Conservation (phyloP, 2,329 filamentous ascomycete species). For the Thielaviopsis populi region DNA sequence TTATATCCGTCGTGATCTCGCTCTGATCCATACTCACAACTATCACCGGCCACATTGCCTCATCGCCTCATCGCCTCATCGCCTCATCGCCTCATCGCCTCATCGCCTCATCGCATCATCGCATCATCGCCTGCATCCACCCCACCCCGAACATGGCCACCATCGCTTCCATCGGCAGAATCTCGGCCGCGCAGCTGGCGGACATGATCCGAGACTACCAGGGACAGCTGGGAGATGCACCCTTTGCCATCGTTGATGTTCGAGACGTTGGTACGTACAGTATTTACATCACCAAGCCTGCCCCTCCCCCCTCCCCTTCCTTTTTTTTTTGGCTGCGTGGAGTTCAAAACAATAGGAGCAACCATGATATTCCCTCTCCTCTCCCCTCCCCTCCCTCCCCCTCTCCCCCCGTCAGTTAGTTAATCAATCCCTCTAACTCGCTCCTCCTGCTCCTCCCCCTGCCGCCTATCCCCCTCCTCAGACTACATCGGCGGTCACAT, state of each 20-base stretch:
- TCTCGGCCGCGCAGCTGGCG: constrained; percentile 55
- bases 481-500: constrained; percentile 91
- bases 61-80: not conserved
- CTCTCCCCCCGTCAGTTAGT: not conserved
- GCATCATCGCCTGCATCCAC: constrained; percentile 5
- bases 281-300: not conserved
- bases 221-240: constrained; percentile 26
- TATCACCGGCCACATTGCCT: not conserved
- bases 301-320: no score
- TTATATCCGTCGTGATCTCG: not conserved
- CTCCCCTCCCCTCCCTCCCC: no score
- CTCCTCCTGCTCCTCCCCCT: not conserved
- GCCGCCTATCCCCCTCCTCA: constrained; percentile 23
- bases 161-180: constrained; percentile 48
- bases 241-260: constrained; percentile 71
- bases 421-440: not conserved
- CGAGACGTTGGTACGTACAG: constrained; percentile 54
- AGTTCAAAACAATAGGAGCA: no score
- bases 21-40: no score
- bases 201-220: constrained; percentile 41
- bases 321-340: no score
- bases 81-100: not conserved
- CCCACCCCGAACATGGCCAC: constrained; percentile 31
- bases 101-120: not conserved
- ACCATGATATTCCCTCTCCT: no score